Evolutionary conservation across 495 filamentous ascomycete genomes (phyloP).

Genomic region (Talaromyces wortmannii): DNA sequence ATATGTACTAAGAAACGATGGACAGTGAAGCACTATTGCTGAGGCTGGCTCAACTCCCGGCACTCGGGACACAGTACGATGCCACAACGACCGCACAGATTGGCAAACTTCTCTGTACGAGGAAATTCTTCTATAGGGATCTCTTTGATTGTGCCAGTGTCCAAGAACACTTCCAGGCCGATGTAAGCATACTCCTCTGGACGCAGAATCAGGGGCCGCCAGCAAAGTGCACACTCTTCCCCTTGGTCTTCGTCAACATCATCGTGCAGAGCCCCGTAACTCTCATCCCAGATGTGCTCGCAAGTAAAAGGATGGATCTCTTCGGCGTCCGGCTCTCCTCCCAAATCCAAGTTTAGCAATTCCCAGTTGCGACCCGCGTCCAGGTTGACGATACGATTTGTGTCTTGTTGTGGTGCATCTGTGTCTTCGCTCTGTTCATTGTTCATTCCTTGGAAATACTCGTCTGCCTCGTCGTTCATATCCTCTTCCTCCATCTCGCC

Average conservation of each 20-base stretch:
- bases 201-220: conserved; percentile 4
- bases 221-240: conserved; percentile 14
- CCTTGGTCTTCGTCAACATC: neutral
- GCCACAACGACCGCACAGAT: neutral
- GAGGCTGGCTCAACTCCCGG: neutral
- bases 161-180: neutral
- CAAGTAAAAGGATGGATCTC: conserved; percentile 8
- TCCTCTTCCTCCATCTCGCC: conserved; percentile 7
- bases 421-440: neutral
- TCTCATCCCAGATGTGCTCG: conserved; percentile 5
- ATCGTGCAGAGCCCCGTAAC: neutral
- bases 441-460: conserved; percentile 8
- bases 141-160: neutral
- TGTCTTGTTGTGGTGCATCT: neutral
- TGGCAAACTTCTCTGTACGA: neutral
- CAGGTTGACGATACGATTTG: neutral
- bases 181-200: neutral
- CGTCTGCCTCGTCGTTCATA: conserved; percentile 5
- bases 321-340: conserved; percentile 9
- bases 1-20: too few species aligned
- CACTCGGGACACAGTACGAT: neutral
- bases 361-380: conserved; percentile 3
- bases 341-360: conserved; percentile 9
- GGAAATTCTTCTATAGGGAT: neutral
- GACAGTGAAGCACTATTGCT: neutral